A percentile compares a stretch with the other conserved stretches of the same genome.
Conservation (phyloP, 2,329 filamentous ascomycete genomes). For the Anisogramma anomala region DNA sequence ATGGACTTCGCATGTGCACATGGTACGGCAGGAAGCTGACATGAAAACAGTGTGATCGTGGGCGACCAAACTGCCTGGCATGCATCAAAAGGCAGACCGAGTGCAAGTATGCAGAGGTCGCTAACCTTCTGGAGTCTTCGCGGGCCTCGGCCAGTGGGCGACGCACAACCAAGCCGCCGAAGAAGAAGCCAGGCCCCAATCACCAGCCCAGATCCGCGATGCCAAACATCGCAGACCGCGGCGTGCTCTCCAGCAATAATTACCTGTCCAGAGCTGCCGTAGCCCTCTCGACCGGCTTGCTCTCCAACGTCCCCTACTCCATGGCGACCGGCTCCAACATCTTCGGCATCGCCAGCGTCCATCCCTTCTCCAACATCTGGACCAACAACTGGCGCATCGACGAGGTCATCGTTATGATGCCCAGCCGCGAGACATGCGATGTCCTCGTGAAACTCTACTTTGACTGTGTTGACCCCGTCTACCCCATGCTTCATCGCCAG, state of each 20-base stretch:
- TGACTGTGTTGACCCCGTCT: conserved; percentile 65
- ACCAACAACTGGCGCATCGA: conserved; percentile 63
- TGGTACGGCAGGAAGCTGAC: not conserved
- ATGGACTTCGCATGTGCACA: not conserved
- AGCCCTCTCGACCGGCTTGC: conserved; percentile 46
- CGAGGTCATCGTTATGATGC: conserved; percentile 65
- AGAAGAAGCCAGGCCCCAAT: conserved; percentile 33
- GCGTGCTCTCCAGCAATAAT: conserved; percentile 33
- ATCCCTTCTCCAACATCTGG: conserved; percentile 78
- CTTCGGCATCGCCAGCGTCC: conserved; percentile 68
- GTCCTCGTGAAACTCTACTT: conserved; percentile 54
- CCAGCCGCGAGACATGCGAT: conserved; percentile 64
- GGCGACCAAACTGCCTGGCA: conserved; percentile 55
- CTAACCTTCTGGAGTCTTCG: conserved; percentile 60
- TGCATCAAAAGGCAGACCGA: conserved; percentile 66
- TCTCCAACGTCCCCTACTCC: conserved; percentile 64
- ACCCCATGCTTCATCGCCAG: conserved; percentile 66
- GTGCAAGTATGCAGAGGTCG: conserved; percentile 65
- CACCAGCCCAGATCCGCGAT: conserved; percentile 30
- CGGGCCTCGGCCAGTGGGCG: conserved; percentile 40
- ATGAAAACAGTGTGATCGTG: conserved; percentile 55
- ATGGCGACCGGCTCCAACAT: conserved; percentile 61
- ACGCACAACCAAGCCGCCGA: conserved; percentile 45
- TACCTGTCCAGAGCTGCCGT: conserved; percentile 37
- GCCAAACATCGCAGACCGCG: conserved; percentile 46